Conservation (phyloP, 495 filamentous ascomycete genomes). For the Tricharina praecox region DNA sequence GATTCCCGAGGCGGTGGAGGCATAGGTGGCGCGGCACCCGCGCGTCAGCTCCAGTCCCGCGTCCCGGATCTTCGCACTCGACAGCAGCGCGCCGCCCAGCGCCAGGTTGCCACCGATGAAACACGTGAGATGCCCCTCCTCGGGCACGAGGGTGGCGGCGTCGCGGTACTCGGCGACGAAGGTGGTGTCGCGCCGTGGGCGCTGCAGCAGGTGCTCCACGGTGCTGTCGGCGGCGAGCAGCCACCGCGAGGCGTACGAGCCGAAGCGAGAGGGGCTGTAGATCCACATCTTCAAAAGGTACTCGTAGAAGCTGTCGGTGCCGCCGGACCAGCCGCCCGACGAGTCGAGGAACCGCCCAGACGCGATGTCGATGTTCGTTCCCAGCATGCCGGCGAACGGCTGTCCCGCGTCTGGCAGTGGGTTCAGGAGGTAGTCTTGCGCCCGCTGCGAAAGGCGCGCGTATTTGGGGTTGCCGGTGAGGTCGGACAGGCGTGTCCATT, state of each 20-base stretch:
- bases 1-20: conserved; percentile 47
- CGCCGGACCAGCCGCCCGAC: conserved; percentile 61
- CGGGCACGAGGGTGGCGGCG: conserved; percentile 32
- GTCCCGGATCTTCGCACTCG: conserved; percentile 44
- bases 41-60: conserved; percentile 61
- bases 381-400: conserved; percentile 65
- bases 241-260: conserved; percentile 50
- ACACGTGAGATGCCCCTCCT: conserved; percentile 55
- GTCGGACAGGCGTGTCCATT: conserved; percentile 74
- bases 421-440: conserved; percentile 52
- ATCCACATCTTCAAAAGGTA: conserved; percentile 90
- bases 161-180: conserved; percentile 51
- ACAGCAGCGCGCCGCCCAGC: conserved; percentile 58
- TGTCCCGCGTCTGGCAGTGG: conserved; percentile 44
- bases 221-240: conserved; percentile 58
- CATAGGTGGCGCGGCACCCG: conserved; percentile 62
- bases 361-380: conserved; percentile 45
- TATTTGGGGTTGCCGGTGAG: conserved; percentile 52
- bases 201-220: conserved; percentile 53
- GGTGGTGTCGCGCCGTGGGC: conserved; percentile 54
- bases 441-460: conserved; percentile 47
- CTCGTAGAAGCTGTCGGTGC: conserved; percentile 74
- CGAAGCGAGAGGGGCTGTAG: conserved; percentile 54
- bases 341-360: conserved; percentile 52
- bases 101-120: conserved; percentile 81